A percentile compares a stretch with the other conserved stretches of the same genome.
Conservation (phyloP, 805 yeast species). For the Teunomyces gatunensis region DNA sequence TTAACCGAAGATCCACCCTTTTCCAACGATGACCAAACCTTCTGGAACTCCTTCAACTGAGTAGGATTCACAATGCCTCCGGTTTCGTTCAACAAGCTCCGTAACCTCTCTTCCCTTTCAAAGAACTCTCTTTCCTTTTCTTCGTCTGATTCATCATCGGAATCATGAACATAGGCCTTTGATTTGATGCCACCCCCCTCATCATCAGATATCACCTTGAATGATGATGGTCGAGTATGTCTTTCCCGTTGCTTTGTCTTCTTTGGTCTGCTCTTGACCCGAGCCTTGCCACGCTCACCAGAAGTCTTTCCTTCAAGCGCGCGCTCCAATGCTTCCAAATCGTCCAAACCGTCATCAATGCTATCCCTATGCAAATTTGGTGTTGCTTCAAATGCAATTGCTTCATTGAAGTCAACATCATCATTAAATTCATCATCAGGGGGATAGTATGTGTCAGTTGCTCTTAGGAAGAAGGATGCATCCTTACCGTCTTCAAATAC, state of each 20-base stretch:
- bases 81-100: constrained; percentile 31
- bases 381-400: constrained; percentile 14
- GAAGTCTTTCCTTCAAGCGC: constrained; percentile 16
- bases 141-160: constrained; percentile 64
- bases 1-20: constrained; percentile 9
- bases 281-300: constrained; percentile 21
- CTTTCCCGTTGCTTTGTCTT: constrained; percentile 4
- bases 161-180: constrained; percentile 52
- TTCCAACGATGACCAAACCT: constrained; percentile 27
- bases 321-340: constrained; percentile 28
- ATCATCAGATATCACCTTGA: constrained; percentile 29
- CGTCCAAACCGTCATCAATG: constrained; percentile 26
- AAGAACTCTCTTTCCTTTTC: constrained; percentile 54
- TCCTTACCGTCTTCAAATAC: constrained; percentile 37
- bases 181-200: constrained; percentile 38
- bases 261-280: constrained; percentile 16
- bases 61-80: constrained; percentile 39
- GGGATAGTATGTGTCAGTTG: constrained; percentile 19
- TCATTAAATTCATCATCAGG: constrained; percentile 13
- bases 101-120: constrained; percentile 52
- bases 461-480: constrained; percentile 28
- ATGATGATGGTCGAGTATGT: constrained; percentile 21
- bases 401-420: constrained; percentile 26
- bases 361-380: constrained; percentile 5
- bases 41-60: constrained; percentile 32